Percentiles rank a stretch among this genome's conserved stretches.
Conservation (phyloP, 108 stramenopile species). For the Cyclotella kingstonii region DNA sequence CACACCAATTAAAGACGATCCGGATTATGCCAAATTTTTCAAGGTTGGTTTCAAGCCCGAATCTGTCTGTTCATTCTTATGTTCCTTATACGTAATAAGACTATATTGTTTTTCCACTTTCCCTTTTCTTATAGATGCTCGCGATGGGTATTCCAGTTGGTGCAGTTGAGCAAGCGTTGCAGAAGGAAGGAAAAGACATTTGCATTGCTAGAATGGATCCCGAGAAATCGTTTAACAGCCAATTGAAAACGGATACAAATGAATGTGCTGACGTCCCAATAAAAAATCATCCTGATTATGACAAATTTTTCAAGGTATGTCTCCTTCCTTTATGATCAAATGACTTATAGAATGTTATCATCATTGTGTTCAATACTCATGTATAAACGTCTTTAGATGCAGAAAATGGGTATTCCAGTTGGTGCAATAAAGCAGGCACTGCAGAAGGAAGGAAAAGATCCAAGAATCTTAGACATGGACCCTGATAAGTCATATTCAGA, state of each 20-base stretch:
- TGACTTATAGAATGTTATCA: no score
- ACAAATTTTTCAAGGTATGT: slow-evolving; percentile 55
- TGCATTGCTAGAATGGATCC: slow-evolving; percentile 37
- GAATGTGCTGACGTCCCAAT: slow-evolving; percentile 31
- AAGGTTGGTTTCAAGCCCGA: slow-evolving; percentile 9
- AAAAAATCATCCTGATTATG: slow-evolving; percentile 50
- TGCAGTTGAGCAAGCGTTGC: slow-evolving; percentile 41
- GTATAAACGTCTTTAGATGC: slow-evolving; percentile 24
- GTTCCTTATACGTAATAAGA: not conserved
- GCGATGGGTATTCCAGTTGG: slow-evolving; percentile 34
- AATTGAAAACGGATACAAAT: slow-evolving; percentile 3
- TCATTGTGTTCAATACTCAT: no score
- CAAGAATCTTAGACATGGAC: slow-evolving; percentile 36
- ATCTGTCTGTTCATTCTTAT: not conserved
- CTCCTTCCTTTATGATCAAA: no score
- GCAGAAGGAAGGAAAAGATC: slow-evolving; percentile 44
- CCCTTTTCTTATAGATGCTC: slow-evolving; percentile 5
- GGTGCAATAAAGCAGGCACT: slow-evolving; percentile 40
- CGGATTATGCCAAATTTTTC: slow-evolving; percentile 35
- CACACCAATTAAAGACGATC: slow-evolving; percentile 38
- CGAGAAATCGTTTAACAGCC: slow-evolving; percentile 14
- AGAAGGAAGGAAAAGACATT: slow-evolving; percentile 44
- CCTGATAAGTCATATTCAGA: slow-evolving; percentile 9
- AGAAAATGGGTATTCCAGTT: slow-evolving; percentile 31
- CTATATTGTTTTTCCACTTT: not conserved